Percentiles rank a stretch among this genome's conserved stretches.
These are phyloP conservation scores for Macadamia integrifolia DNA, from an alignment of 164 flowering plant species.

Conservation along the genomic window DNA sequence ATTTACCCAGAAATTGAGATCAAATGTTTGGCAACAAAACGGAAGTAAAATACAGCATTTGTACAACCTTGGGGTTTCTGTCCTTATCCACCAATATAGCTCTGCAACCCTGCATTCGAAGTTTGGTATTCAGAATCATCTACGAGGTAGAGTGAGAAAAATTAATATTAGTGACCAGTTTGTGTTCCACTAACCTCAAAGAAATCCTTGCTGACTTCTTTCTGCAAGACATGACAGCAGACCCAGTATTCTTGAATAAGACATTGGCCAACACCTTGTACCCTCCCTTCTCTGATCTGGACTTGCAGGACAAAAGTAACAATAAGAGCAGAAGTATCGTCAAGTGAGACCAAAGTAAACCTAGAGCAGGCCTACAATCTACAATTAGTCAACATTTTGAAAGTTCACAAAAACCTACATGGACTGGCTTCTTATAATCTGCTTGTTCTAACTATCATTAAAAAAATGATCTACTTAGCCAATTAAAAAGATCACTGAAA, in stretches of 20 bases:
- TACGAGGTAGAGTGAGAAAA: neutral
- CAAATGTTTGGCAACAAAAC: neutral
- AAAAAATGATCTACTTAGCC: too few species aligned
- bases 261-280: slow-evolving; percentile 81
- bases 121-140: neutral
- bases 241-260: slow-evolving; percentile 78
- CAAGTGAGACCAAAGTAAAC: too few species aligned
- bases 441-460: too few species aligned
- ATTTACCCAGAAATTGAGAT: neutral
- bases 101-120: slow-evolving; percentile 53
- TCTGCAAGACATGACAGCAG: slow-evolving; percentile 62
- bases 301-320: slow-evolving; percentile 8
- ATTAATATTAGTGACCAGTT: neutral
- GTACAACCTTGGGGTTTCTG: slow-evolving; percentile 32
- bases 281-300: slow-evolving; percentile 92
- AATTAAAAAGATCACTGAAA: too few species aligned
- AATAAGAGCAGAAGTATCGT: neutral
- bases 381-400: too few species aligned
- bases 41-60: neutral
- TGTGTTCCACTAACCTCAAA: slow-evolving; percentile 17
- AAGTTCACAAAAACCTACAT: too few species aligned
- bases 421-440: too few species aligned
- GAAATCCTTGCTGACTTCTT: slow-evolving; percentile 58
- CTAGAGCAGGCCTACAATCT: too few species aligned
- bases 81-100: slow-evolving; percentile 71